Conservation (phyloP, 805 yeast species). For the Metschnikowia orientalis region DNA sequence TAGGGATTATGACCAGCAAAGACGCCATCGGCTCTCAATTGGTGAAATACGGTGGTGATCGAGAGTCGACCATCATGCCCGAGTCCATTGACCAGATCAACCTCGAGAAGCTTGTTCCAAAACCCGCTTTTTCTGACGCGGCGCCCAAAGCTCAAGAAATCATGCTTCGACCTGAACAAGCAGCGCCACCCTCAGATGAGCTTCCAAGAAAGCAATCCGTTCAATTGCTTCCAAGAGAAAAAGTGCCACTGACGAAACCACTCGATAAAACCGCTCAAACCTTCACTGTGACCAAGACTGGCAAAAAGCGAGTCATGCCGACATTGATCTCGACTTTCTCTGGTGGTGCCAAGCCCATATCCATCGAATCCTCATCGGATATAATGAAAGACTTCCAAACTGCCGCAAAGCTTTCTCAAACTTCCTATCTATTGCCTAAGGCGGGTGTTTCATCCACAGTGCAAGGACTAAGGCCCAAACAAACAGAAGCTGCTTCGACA, state of each 20-base stretch:
- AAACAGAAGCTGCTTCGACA: slow-evolving; percentile 8
- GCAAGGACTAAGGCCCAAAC: slow-evolving; percentile 37
- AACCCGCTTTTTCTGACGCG: background rate
- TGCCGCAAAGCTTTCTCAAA: slow-evolving; percentile 36
- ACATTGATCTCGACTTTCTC: slow-evolving; percentile 51
- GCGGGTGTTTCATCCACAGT: slow-evolving; percentile 63
- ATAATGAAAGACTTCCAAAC: slow-evolving; percentile 19
- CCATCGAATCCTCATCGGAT: too few relatives aligned
- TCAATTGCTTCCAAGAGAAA: too few relatives aligned
- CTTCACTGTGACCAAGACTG: slow-evolving; percentile 67
- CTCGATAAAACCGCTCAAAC: slow-evolving; percentile 31
- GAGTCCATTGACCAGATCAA: slow-evolving; percentile 77
- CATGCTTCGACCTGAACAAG: background rate
- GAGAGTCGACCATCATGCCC: slow-evolving; percentile 79
- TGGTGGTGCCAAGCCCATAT: slow-evolving; percentile 13
- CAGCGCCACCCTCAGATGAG: background rate
- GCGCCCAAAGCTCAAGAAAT: background rate
- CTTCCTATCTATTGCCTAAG: slow-evolving; percentile 53
- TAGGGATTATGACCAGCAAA: slow-evolving; percentile 64
- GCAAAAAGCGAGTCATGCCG: slow-evolving; percentile 74
- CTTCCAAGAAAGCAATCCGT: background rate
- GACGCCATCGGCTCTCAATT: slow-evolving; percentile 61
- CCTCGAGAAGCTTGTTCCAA: slow-evolving; percentile 23
- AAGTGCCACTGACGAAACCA: too few relatives aligned
- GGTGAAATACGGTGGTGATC: slow-evolving; percentile 81